Percentiles rank a stretch among this genome's conserved stretches.
phyloP scores from a whole-genome alignment of 176 grass and related monocot genomes.

The Musa acuminata region DNA sequence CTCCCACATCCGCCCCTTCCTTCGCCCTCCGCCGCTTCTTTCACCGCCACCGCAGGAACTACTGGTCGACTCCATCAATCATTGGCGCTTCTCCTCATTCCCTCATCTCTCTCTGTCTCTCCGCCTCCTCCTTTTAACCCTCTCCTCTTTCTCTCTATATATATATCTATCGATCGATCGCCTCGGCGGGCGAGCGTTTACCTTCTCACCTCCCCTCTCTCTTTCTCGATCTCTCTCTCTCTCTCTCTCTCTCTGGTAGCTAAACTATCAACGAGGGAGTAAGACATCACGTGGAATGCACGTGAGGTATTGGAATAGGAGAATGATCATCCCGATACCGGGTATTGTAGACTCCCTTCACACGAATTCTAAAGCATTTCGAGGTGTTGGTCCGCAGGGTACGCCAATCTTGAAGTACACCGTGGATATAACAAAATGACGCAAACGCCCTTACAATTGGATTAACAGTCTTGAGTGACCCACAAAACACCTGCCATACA shows the following conservation, averaged over 20 bases:
- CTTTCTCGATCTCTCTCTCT: too few species aligned
- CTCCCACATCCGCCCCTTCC: slow-evolving; percentile 44
- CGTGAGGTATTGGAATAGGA: not conserved
- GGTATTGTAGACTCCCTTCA: not conserved
- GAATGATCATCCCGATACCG: not conserved
- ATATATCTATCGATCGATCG: not conserved
- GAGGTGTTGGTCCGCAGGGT: too few species aligned
- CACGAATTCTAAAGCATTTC: too few species aligned
- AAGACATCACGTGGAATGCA: not conserved
- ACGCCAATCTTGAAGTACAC: too few species aligned
- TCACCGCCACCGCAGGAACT: not conserved
- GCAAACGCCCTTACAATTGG: too few species aligned
- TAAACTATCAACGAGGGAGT: not conserved
- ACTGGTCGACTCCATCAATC: slow-evolving; percentile 7
- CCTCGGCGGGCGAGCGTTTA: not conserved
- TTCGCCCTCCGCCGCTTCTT: not conserved
- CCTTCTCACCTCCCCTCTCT: not conserved
- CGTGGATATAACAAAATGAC: too few species aligned
- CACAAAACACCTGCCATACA: too few species aligned
- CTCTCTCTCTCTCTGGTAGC: not conserved
- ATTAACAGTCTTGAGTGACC: too few species aligned
- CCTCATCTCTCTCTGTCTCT: not conserved
- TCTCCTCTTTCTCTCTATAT: not conserved
- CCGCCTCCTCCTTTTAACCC: not conserved
- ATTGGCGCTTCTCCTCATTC: not conserved